phyloP scores from a whole-genome alignment of 148 eudicot genomes.

The Camellia sinensis region DNA sequence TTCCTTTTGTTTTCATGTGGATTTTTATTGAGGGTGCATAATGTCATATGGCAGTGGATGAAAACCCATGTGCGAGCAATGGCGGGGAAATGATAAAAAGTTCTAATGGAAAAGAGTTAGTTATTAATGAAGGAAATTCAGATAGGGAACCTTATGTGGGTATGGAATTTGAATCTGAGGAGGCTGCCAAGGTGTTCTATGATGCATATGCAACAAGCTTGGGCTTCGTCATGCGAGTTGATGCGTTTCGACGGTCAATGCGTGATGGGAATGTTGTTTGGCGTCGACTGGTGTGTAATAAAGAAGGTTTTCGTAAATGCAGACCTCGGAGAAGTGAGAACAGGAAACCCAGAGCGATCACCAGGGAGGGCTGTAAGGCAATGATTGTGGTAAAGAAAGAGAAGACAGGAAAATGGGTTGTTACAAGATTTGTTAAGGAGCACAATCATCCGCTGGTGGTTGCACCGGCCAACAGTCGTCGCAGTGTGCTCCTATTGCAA shows the following conservation, averaged over 20 bases:
- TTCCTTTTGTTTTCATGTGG: background rate
- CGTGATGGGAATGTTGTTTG: slow-evolving; percentile 40
- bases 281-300: slow-evolving; percentile 47
- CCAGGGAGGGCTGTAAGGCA: slow-evolving; percentile 48
- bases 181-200: slow-evolving; percentile 41
- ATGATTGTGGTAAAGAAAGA: slow-evolving; percentile 39
- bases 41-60: slow-evolving; percentile 25
- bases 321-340: slow-evolving; percentile 31
- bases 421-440: slow-evolving; percentile 33
- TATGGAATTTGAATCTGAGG: slow-evolving; percentile 40
- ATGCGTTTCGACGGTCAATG: slow-evolving; percentile 44
- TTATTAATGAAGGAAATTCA: slow-evolving; percentile 16
- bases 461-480: slow-evolving; percentile 23
- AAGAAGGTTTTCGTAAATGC: slow-evolving; percentile 36
- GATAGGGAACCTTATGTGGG: slow-evolving; percentile 33
- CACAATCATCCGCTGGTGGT: slow-evolving; percentile 40
- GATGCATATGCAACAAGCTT: slow-evolving; percentile 31
- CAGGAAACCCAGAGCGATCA: slow-evolving; percentile 33
- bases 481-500: slow-evolving; percentile 25
- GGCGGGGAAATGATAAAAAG: slow-evolving; percentile 11
- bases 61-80: slow-evolving; percentile 8
- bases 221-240: slow-evolving; percentile 43
- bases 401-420: slow-evolving; percentile 40
- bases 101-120: slow-evolving; percentile 18
- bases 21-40: background rate